Percentiles rank a stretch among this genome's conserved stretches.
These are phyloP conservation scores for Hypomyces rosellus DNA, from an alignment of 2,329 filamentous ascomycete species.

Conservation along the genomic window DNA sequence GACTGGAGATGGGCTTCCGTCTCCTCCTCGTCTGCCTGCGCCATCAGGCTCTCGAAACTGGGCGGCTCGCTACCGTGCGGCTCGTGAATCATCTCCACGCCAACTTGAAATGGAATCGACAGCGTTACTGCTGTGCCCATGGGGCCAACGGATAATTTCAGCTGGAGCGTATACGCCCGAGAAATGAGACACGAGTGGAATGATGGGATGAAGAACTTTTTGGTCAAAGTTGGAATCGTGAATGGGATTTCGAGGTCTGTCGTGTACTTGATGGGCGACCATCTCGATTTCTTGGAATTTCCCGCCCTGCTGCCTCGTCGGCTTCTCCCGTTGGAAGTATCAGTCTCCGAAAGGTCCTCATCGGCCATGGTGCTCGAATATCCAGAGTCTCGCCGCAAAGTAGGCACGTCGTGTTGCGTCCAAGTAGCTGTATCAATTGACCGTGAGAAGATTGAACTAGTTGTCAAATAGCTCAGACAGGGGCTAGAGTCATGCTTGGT, in stretches of 20 bases:
- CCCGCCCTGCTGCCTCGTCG: slow-evolving; percentile 9
- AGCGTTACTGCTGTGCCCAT: slow-evolving; percentile 39
- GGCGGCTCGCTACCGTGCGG: slow-evolving; percentile 33
- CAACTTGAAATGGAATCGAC: slow-evolving; percentile 45
- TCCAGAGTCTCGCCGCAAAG: slow-evolving; percentile 47
- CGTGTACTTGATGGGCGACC: slow-evolving; percentile 30
- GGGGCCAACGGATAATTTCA: slow-evolving; percentile 38
- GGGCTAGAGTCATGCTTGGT: slow-evolving; percentile 33
- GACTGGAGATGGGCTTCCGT: slow-evolving; percentile 38
- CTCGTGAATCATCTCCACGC: slow-evolving; percentile 34
- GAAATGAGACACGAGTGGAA: slow-evolving; percentile 54
- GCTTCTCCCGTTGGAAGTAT: slow-evolving; percentile 17
- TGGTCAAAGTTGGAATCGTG: slow-evolving; percentile 38
- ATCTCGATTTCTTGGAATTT: slow-evolving; percentile 2
- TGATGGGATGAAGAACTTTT: slow-evolving; percentile 47
- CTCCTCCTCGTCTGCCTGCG: slow-evolving; percentile 35
- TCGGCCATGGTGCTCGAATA: slow-evolving; percentile 40
- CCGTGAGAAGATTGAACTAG: slow-evolving; percentile 34
- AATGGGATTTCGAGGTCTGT: slow-evolving; percentile 43
- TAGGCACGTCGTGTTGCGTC: slow-evolving; percentile 28
- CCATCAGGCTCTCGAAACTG: slow-evolving; percentile 44
- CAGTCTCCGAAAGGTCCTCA: slow-evolving; percentile 31
- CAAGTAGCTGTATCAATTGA: slow-evolving; percentile 33
- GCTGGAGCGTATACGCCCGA: slow-evolving; percentile 47
- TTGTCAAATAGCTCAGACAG: slow-evolving; percentile 41